Percentiles rank a stretch among this genome's conserved stretches.
phyloP scores from a whole-genome alignment of 192 early-diverging fungal species.

The Radiomyces spectabilis region DNA sequence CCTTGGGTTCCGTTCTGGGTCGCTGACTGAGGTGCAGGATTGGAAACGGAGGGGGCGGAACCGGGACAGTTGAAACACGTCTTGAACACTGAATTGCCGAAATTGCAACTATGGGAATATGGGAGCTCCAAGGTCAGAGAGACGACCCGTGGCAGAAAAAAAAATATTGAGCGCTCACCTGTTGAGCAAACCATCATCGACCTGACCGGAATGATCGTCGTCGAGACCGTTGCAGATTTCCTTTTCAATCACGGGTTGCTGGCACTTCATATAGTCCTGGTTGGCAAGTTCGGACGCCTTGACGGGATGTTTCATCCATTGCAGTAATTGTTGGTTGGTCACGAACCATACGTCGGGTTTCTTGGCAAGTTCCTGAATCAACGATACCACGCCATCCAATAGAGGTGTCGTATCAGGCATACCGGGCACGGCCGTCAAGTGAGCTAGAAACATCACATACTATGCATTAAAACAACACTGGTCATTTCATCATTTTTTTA shows the following conservation, averaged over 20 bases:
- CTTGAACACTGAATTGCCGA: conserved; percentile 30
- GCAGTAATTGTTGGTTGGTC: conserved; percentile 57
- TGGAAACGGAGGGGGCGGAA: conserved; percentile 19
- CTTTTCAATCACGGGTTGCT: conserved; percentile 39
- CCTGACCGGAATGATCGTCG: conserved; percentile 27
- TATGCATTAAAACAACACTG: no score
- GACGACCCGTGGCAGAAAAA: no score
- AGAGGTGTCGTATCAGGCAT: conserved; percentile 10
- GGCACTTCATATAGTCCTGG: conserved; percentile 61
- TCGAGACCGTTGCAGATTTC: conserved; percentile 71
- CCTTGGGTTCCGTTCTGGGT: conserved; percentile 18
- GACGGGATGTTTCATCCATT: conserved; percentile 74
- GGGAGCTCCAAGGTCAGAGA: no score
- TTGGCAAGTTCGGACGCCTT: conserved; percentile 49
- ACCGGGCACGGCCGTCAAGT: conserved; percentile 22
- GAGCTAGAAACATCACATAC: no score
- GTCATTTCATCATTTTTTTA: no score
- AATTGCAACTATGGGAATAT: conserved; percentile 34
- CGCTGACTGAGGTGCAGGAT: conserved; percentile 32
- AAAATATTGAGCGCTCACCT: no score
- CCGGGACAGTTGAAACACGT: conserved; percentile 53
- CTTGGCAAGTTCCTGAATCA: conserved; percentile 38
- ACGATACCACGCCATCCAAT: conserved; percentile 22
- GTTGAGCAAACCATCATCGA: conserved; percentile 35
- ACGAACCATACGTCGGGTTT: conserved; percentile 65